These are phyloP conservation scores for Talaromyces wortmannii DNA, from an alignment of 495 filamentous ascomycete species.

Conservation along the genomic window DNA sequence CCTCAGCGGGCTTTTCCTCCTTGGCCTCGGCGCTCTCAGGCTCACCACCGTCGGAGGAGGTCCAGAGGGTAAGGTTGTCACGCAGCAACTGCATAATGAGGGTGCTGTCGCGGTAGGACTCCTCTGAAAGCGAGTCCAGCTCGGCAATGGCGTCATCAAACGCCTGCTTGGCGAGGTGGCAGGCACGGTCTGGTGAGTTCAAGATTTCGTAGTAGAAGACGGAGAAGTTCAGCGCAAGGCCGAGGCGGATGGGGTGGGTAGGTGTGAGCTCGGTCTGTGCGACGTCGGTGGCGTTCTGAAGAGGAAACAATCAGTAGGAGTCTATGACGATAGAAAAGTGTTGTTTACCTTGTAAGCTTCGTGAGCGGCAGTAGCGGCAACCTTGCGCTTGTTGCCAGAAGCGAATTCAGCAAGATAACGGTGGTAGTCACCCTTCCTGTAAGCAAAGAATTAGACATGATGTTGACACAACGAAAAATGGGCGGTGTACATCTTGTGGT, in stretches of 20 bases:
- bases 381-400: slow-evolving; percentile 97
- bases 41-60: slow-evolving; percentile 88
- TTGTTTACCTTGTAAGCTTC: slow-evolving; percentile 92
- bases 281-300: slow-evolving; percentile 92
- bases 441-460: slow-evolving; percentile 8
- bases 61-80: slow-evolving; percentile 99
- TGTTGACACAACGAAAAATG: not conserved
- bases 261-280: slow-evolving; percentile 95
- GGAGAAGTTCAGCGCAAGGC: slow-evolving; percentile 98
- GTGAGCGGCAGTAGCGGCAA: slow-evolving; percentile 89
- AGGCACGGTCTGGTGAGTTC: slow-evolving; percentile 97
- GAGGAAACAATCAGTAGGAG: not conserved
- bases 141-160: slow-evolving; percentile 99
- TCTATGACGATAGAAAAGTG: slow-evolving; percentile 20
- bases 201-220: slow-evolving; percentile 99
- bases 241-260: slow-evolving; percentile 97
- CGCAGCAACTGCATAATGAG: slow-evolving; percentile 99
- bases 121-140: slow-evolving; percentile 96
- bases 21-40: slow-evolving; percentile 57
- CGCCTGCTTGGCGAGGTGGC: slow-evolving; percentile 98
- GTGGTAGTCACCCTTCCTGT: slow-evolving; percentile 99
- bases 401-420: slow-evolving; percentile 99
- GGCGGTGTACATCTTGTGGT: slow-evolving; percentile 93
- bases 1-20: slow-evolving; percentile 59
- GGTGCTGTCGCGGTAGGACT: slow-evolving; percentile 99